Conservation (phyloP, 176 grass and related monocot genomes). For the Aegilops sharonensis region DNA sequence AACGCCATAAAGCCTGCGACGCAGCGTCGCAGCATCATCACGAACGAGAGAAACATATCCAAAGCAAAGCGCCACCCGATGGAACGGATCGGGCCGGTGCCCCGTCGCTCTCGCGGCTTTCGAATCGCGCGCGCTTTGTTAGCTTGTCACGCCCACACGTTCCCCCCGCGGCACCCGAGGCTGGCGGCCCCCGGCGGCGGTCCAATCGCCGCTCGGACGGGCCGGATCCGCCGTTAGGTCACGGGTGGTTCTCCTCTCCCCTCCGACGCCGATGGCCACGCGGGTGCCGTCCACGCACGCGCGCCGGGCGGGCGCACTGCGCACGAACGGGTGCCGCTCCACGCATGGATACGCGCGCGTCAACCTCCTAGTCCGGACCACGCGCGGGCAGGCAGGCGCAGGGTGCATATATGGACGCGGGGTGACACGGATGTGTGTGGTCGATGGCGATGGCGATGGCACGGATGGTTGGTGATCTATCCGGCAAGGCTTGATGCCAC, state of each 20-base stretch:
- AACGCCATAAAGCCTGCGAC: conserved; percentile 2
- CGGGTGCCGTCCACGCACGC: not conserved
- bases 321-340: not conserved
- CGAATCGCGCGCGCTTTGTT: conserved; percentile 19
- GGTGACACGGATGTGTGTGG: not conserved
- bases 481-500: not conserved
- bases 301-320: not conserved
- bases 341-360: not conserved
- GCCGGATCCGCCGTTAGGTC: conserved; percentile 32
- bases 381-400: not conserved
- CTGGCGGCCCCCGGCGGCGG: not conserved
- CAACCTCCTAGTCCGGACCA: not conserved
- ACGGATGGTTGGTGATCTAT: conserved; percentile 6
- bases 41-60: not conserved
- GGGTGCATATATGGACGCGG: not conserved
- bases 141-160: conserved; percentile 29
- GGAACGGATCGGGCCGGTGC: conserved; percentile 8
- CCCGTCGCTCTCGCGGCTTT: conserved; percentile 30
- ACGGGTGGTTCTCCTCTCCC: conserved; percentile 19
- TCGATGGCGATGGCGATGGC: not conserved
- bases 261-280: conserved; percentile 28
- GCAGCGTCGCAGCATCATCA: conserved; percentile 1
- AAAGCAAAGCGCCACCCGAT: not conserved
- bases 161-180: not conserved
- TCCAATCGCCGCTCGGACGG: not conserved